Evolutionary conservation across 352 stramenopile species (phyloP).

Genomic region (Thraustotheca clavata): DNA sequence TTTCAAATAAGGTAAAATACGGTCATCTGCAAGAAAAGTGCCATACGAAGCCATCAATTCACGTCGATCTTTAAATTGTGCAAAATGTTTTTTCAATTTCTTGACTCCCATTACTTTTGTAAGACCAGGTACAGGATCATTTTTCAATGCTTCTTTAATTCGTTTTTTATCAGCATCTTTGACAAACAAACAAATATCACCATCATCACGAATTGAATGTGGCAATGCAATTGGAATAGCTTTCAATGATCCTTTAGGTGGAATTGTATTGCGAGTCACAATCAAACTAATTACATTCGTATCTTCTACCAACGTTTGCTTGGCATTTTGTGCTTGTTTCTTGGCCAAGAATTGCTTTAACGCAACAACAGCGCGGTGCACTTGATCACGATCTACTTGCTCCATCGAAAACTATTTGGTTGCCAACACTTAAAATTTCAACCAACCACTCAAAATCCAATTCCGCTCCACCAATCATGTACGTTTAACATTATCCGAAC

Average conservation of each 20-base stretch:
- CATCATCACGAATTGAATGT: constrained; percentile 41
- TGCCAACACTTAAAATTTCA: too few relatives aligned
- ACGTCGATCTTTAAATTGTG: constrained; percentile 63
- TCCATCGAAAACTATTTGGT: constrained; percentile 9
- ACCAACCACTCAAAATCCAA: too few relatives aligned
- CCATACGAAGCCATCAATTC: constrained; percentile 63
- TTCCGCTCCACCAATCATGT: too few relatives aligned
- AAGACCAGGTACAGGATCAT: constrained; percentile 46
- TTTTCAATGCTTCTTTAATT: constrained; percentile 58
- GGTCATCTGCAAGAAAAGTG: constrained; percentile 70
- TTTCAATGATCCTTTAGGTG: constrained; percentile 59
- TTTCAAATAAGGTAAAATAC: constrained; percentile 66
- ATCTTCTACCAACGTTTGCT: constrained; percentile 53
- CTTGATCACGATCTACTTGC: constrained; percentile 30
- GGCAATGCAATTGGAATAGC: constrained; percentile 57
- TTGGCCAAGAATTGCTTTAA: constrained; percentile 52
- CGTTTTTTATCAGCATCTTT: constrained; percentile 80
- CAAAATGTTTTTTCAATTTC: constrained; percentile 76
- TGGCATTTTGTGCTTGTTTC: constrained; percentile 35
- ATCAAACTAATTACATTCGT: constrained; percentile 56
- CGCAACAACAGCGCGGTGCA: constrained; percentile 59
- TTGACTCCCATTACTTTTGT: constrained; percentile 73
- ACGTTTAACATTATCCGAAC: neutral
- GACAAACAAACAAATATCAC: constrained; percentile 71
- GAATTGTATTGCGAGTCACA: constrained; percentile 61